Evolutionary conservation across 2,329 filamentous ascomycete genomes (phyloP), one percentile per base, ranked within the genome.

Genomic region (Colletotrichum sp.): DNA sequence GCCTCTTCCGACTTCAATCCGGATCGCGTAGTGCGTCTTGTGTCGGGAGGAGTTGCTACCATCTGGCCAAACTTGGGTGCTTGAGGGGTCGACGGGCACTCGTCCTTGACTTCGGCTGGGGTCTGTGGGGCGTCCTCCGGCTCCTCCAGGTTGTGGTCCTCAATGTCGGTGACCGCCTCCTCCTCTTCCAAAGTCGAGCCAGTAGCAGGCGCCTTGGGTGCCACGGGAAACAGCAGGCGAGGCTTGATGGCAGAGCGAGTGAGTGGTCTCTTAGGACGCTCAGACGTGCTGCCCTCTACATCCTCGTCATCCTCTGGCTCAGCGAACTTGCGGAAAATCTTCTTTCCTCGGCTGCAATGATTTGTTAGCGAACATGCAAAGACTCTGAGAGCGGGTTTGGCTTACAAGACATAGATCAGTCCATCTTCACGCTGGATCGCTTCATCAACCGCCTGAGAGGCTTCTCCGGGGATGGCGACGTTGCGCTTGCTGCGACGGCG

Each of bases 391-490:
- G 28, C 5, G 15, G 24, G 30, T 52, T 21, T 60, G 79, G 93
- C 94, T 90, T 89, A 96, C 94, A 96, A 96, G 15, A 93, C 90
- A 80, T 93, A 95, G 77, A 96, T 87, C 81, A 95, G 89, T 76
- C 95, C 95, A 83, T 96, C 94, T 6, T 93, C 90, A 34, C 93
- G 92, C 36, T 88, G 84, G 5, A 90, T 89, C 16, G 92, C 92
- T 62, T 94, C 90, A 8, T 95, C 91, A 76, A 95, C 87, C 4
- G 90, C 86, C 79, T 91, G 87, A 30, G 87, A 85, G 34, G 90
- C 90, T 81, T 92, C 90, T 57, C 92, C 91, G 0, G 89, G 89
- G 76, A 92, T 88, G 21, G 83, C 82, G 28, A 92, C 87, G 68
- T 87, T 85, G 80, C 89, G 90, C 81, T 90, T 91, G 87, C 89